phyloP scores from a whole-genome alignment of 2,329 filamentous ascomycete species.

The Aspergillus sp. region DNA sequence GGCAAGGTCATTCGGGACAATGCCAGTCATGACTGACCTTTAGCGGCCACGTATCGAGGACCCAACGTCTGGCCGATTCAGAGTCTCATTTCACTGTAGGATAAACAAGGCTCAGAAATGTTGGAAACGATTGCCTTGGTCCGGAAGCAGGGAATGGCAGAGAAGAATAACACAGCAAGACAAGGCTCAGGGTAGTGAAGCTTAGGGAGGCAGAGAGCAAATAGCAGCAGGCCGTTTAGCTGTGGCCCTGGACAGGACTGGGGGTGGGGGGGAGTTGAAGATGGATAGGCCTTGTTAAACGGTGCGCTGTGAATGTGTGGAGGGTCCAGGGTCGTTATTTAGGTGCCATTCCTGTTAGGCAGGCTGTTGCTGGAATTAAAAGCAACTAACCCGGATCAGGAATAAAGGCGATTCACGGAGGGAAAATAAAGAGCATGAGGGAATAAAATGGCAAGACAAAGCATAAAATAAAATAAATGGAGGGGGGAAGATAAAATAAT shows the following conservation, averaged over 20 bases:
- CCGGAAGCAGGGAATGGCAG: slow-evolving; percentile 18
- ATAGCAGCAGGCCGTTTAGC: slow-evolving; percentile 26
- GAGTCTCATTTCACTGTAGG: slow-evolving; percentile 3
- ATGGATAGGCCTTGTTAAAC: slow-evolving; percentile 24
- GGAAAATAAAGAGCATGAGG: slow-evolving; percentile 14
- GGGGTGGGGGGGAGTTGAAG: slow-evolving; percentile 9
- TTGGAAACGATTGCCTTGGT: slow-evolving; percentile 16
- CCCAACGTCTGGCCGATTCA: slow-evolving; percentile 1
- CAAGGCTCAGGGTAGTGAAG: slow-evolving; percentile 24
- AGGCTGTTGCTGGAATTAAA: slow-evolving; percentile 17
- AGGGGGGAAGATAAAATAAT: slow-evolving; percentile 13
- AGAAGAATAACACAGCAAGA: slow-evolving; percentile 20
- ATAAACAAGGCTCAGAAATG: slow-evolving; percentile 6
- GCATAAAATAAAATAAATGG: slow-evolving; percentile 15
- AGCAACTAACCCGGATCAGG: slow-evolving; percentile 16
- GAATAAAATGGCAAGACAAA: slow-evolving; percentile 9
- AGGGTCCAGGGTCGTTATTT: slow-evolving; percentile 44
- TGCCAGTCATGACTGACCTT: slow-evolving; percentile 41
- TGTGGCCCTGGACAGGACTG: slow-evolving; percentile 24
- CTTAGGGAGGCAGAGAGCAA: slow-evolving; percentile 23
- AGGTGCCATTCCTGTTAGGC: slow-evolving; percentile 27
- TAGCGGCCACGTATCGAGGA: slow-evolving; percentile 22
- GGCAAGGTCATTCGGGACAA: slow-evolving; percentile 45
- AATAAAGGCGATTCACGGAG: slow-evolving; percentile 11
- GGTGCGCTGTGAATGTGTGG: slow-evolving; percentile 29